Base-by-base conservation (phyloP, 2,329 filamentous ascomycete species). In the Rutstroemia sp. region DNA sequence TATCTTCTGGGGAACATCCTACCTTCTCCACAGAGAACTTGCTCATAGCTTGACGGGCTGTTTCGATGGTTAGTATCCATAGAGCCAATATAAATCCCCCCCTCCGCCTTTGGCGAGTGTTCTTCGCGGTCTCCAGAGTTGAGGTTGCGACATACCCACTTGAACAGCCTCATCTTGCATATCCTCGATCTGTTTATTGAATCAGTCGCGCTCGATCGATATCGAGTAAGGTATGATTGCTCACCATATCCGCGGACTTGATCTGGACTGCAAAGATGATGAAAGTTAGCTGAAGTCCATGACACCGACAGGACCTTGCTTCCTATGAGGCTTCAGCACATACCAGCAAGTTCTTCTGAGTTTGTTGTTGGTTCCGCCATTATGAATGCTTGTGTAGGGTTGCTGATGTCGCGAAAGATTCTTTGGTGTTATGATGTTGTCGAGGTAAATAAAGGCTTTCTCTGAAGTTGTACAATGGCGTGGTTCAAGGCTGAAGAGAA, bases 221-320 rank as follows among this genome's bases (percentile, higher is more conserved):
- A 44, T 21, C 25, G 27, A 9, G 45, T 25, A 30, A 34, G 47
- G 5, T 17, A 23, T n/a, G 8, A 47, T 38, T 48, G 54, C 78
- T 73, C 80, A 97, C 94, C 94, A 99, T 99, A 72, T 99, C 94
- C 58, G 90, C 92, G 66, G 92, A 96, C 79, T 99, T 99, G 75
- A 99, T 86, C 76, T 96, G 91, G 61, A 90, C 94, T 99, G 51
- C 48, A 36, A 48, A 17, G 42, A 48, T 39, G 10, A 42, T 27
- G 52, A 40, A 44, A 39, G n/a, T 62, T 59, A 64, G 62, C 55
- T n/a, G 38, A 34, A 10, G 39, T 36, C 34, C 19, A 23, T 47
- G 44, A 47, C 12, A 27, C 8, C 19, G 21, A 25, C 21, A 10
- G 7, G n/a, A 25, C 21, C 23, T 27, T 16, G 14, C 19, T 9